Percentiles rank a stretch among this genome's conserved stretches.
Evolutionary conservation across 768 basidiomycete genomes (phyloP).

Genomic region (Tephrocybe rancida): DNA sequence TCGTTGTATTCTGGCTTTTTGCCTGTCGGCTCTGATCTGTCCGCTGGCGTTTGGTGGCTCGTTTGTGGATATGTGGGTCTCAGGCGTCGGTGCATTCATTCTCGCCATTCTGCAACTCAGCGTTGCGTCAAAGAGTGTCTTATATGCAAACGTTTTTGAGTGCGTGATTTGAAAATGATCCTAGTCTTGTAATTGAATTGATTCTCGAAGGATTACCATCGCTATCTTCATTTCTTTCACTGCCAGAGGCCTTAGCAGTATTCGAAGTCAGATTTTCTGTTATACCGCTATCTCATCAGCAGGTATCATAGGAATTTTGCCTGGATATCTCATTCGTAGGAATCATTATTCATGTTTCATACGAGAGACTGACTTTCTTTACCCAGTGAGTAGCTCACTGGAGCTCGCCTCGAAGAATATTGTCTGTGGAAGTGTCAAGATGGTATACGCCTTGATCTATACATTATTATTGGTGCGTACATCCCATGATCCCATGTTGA

Average conservation of each 20-base stretch:
- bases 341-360: slow-evolving; percentile 7
- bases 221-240: slow-evolving; percentile 81
- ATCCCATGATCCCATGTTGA: not conserved
- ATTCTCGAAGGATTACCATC: slow-evolving; percentile 67
- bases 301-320: slow-evolving; percentile 85
- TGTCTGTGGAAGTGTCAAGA: slow-evolving; percentile 81
- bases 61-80: slow-evolving; percentile 84
- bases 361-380: slow-evolving; percentile 6
- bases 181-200: slow-evolving; percentile 9
- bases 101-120: slow-evolving; percentile 72
- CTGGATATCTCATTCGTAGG: slow-evolving; percentile 84
- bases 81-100: slow-evolving; percentile 68
- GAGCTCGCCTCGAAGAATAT: slow-evolving; percentile 88
- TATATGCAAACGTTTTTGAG: slow-evolving; percentile 95
- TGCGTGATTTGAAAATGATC: slow-evolving; percentile 37
- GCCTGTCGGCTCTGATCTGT: slow-evolving; percentile 76
- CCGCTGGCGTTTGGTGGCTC: slow-evolving; percentile 86
- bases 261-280: slow-evolving; percentile 79
- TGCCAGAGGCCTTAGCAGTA: slow-evolving; percentile 82
- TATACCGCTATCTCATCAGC: slow-evolving; percentile 91
- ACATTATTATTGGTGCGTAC: slow-evolving; percentile 65
- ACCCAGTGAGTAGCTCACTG: slow-evolving; percentile 72
- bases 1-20: slow-evolving; percentile 70
- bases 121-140: slow-evolving; percentile 72
- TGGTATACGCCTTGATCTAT: slow-evolving; percentile 89